phyloP scores from a whole-genome alignment of 148 eudicot species.

The Rhododendron griersonianum region DNA sequence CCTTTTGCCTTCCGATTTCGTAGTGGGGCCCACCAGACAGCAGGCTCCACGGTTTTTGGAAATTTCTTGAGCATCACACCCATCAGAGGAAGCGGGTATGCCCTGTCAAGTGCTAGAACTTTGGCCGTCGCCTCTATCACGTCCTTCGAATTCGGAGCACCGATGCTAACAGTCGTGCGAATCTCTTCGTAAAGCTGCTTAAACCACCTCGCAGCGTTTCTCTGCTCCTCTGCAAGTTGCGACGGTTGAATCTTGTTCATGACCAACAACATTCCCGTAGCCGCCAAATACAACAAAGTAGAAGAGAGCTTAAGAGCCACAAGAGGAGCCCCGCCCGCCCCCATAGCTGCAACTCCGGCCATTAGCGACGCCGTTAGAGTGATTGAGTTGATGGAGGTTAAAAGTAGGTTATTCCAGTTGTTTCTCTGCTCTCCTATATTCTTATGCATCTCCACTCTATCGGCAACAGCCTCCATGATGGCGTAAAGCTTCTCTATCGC shows the following conservation, averaged over 20 bases:
- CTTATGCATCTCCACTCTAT: slow-evolving; percentile 42
- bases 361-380: slow-evolving; percentile 61
- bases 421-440: slow-evolving; percentile 38
- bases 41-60: no score
- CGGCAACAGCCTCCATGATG: slow-evolving; percentile 25
- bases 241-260: slow-evolving; percentile 75
- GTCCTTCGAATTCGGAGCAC: no score
- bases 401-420: slow-evolving; percentile 57
- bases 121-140: no score
- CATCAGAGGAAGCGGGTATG: no score
- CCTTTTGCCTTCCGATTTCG: no score
- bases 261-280: slow-evolving; percentile 36
- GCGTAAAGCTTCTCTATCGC: slow-evolving; percentile 18
- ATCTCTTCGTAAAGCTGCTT: no score
- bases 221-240: slow-evolving; percentile 66
- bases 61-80: no score
- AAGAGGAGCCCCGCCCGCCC: slow-evolving; percentile 1
- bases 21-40: no score
- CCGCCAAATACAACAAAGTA: slow-evolving; percentile 38
- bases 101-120: no score
- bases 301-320: slow-evolving; percentile 39
- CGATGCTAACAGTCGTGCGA: no score
- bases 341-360: slow-evolving; percentile 32
- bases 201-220: slow-evolving; percentile 55
- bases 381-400: slow-evolving; percentile 54